A percentile compares a stretch with the other conserved stretches of the same genome.
These are phyloP conservation scores for Lepidium africanum DNA, from an alignment of 345 rosid species.

Conservation along the genomic window DNA sequence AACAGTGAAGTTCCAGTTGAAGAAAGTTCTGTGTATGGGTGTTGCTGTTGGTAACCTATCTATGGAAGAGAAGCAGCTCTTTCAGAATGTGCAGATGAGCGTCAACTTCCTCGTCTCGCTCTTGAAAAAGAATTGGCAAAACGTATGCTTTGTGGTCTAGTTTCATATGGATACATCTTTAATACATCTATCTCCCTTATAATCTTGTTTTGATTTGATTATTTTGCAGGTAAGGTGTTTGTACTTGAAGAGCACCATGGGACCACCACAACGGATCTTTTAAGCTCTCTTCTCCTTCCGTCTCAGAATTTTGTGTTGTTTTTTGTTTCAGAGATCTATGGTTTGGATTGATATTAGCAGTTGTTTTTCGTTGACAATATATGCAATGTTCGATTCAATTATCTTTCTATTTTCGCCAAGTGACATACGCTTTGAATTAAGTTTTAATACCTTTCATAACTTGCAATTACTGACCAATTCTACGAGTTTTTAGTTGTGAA, in stretches of 20 bases:
- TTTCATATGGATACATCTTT: background rate
- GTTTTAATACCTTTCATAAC: no score
- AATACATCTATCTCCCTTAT: background rate
- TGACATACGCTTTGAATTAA: no score
- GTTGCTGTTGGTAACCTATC: conserved; percentile 56
- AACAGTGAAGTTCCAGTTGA: conserved; percentile 59
- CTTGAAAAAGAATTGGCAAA: conserved; percentile 69
- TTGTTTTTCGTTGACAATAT: conserved; percentile 16
- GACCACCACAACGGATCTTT: conserved; percentile 47
- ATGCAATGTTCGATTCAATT: background rate
- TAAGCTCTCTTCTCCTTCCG: background rate
- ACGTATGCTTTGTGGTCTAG: conserved; percentile 23
- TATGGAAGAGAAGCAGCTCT: conserved; percentile 71
- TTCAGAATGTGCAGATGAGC: conserved; percentile 65
- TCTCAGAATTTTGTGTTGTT: conserved; percentile 1
- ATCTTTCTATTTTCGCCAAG: no score
- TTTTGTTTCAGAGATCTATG: conserved; percentile 9
- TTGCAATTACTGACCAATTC: no score
- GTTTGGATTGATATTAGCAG: conserved; percentile 17
- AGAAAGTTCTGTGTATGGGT: conserved; percentile 70
- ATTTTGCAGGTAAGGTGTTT: conserved; percentile 49
- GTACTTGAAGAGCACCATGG: conserved; percentile 63
- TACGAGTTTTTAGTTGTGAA: no score
- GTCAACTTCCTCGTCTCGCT: conserved; percentile 65
- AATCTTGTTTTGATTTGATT: background rate